These are phyloP conservation scores for Remersonia thermophila DNA, from an alignment of 2,329 filamentous ascomycete species.

Conservation along the genomic window DNA sequence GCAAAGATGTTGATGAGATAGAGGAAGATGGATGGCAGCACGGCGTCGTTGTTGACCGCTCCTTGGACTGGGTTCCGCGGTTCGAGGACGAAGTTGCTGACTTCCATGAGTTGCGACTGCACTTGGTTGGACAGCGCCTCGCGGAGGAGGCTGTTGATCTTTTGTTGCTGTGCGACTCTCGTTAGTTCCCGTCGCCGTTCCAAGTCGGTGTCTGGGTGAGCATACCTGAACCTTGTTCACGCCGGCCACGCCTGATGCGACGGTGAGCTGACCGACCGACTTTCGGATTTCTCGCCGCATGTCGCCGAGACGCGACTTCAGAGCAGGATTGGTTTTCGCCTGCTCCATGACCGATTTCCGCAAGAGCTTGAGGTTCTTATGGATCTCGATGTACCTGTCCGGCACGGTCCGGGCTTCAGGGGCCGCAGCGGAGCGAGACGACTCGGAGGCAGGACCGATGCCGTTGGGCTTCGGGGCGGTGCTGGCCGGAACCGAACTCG, in stretches of 20 bases:
- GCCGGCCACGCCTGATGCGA: constrained; percentile 29
- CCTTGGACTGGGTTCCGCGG: constrained; percentile 28
- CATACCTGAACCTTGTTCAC: constrained; percentile 36
- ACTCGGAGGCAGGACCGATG: not conserved
- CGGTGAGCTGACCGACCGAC: constrained; percentile 59
- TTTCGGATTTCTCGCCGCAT: constrained; percentile 60
- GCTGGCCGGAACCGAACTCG: constrained; percentile 6
- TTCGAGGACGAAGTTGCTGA: constrained; percentile 36
- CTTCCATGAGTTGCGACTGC: constrained; percentile 36
- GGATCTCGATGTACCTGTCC: constrained; percentile 46
- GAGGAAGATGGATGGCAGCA: constrained; percentile 49
- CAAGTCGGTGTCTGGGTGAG: constrained; percentile 1
- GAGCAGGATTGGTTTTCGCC: constrained; percentile 38
- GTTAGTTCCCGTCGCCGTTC: too few relatives aligned
- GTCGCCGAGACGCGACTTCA: constrained; percentile 58
- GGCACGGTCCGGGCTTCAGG: constrained; percentile 6
- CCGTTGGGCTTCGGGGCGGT: constrained; percentile 6
- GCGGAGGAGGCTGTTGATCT: constrained; percentile 39
- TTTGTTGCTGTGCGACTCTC: constrained; percentile 17
- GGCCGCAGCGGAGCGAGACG: constrained; percentile 2
- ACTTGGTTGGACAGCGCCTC: constrained; percentile 37
- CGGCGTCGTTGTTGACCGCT: constrained; percentile 30
- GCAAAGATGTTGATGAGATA: constrained; percentile 61
- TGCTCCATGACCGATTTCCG: constrained; percentile 35
- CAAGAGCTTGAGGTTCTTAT: constrained; percentile 53